Evolutionary conservation across 192 early-diverging fungal genomes (phyloP), one percentile per base, ranked within the genome.

Genomic region (Coemansia pectinata): DNA sequence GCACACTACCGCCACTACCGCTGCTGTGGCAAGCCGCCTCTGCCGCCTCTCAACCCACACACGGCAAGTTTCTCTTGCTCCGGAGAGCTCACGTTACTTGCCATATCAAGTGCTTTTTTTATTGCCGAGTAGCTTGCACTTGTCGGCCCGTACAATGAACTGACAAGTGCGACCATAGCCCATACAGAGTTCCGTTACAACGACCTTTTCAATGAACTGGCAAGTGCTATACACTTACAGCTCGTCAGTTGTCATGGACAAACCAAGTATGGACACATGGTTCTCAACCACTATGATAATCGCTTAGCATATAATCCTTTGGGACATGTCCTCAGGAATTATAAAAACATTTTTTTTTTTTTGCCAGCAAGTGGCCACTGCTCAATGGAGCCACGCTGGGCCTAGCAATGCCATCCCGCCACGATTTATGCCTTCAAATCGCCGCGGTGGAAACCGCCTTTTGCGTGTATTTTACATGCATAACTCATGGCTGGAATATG

Each of bases 321-420:
- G 45, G 19, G 45, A 21, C 45, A 21, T 48, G 45, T 21, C 7
- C 0, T 33, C 53, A 33, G 57, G 15, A 59, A 4, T 29, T n/a
- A 14, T 41, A 27, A 34, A 34, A 34, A 17, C 27, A 34, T 36
- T 59, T 27, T 27, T 2, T 27, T 27, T 59, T 31, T 9, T 2
- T 23, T 21, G 17, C 27, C 11, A 15, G 33, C 27, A 59, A 36
- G 12, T 34, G 57, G 57, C 15, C 57, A 59, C 57, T 59, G 31
- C 33, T 59, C 57, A 59, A 59, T 59, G 57, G 57, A 59, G 57
- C 57, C 57, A 59, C 57, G 34, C 57, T 23, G 57, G 57, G 57
- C 4, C 31, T 29, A 33, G 23, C 14, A 58, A 58, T 58, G 55
- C n/a, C 52, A 53, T 34, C 57, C 25, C 57, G 31, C 27, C 57